Evolutionary conservation across 1,284 basidiomycete species (phyloP).

Genomic region (Bondarzewia mesenterica): DNA sequence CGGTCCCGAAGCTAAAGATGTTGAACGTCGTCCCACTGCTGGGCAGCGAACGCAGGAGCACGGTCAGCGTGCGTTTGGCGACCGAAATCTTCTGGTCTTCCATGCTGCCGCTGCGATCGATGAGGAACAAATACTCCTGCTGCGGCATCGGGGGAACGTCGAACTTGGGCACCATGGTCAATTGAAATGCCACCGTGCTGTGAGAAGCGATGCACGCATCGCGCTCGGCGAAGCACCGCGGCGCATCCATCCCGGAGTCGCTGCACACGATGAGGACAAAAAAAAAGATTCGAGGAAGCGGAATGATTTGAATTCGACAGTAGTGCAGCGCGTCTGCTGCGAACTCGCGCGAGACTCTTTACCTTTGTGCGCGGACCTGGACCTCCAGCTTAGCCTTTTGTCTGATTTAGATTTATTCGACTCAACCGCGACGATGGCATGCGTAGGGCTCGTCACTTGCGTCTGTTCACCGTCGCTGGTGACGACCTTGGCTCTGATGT

Average conservation of each 20-base stretch:
- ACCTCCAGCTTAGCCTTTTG: too few species aligned
- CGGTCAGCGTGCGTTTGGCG: constrained; percentile 29
- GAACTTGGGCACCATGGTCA: constrained; percentile 44
- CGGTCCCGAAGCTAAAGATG: constrained; percentile 39
- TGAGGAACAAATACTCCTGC: constrained; percentile 41
- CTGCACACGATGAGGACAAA: constrained; percentile 26
- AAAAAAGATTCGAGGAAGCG: constrained; percentile 31
- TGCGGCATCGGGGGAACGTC: constrained; percentile 26
- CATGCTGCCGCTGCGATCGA: constrained; percentile 43
- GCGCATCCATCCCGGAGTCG: constrained; percentile 44
- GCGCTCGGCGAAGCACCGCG: constrained; percentile 47
- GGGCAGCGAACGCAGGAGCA: constrained; percentile 35
- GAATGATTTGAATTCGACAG: too few species aligned
- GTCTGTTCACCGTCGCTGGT: constrained; percentile 31
- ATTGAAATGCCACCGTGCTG: constrained; percentile 38
- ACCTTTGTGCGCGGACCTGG: too few species aligned
- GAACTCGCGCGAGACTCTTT: too few species aligned
- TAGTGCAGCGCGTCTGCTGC: too few species aligned
- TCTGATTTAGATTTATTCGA: constrained; percentile 24
- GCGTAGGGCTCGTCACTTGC: constrained; percentile 32
- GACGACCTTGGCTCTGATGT: constrained; percentile 36
- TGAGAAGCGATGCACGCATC: constrained; percentile 12
- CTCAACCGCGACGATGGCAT: constrained; percentile 24
- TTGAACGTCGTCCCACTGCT: constrained; percentile 32
- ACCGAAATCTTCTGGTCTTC: constrained; percentile 25